A percentile compares a stretch with the other conserved stretches of the same genome.
These are phyloP conservation scores for Pelagomonas calceolata DNA, from an alignment of 108 stramenopile genomes.

Conservation along the genomic window DNA sequence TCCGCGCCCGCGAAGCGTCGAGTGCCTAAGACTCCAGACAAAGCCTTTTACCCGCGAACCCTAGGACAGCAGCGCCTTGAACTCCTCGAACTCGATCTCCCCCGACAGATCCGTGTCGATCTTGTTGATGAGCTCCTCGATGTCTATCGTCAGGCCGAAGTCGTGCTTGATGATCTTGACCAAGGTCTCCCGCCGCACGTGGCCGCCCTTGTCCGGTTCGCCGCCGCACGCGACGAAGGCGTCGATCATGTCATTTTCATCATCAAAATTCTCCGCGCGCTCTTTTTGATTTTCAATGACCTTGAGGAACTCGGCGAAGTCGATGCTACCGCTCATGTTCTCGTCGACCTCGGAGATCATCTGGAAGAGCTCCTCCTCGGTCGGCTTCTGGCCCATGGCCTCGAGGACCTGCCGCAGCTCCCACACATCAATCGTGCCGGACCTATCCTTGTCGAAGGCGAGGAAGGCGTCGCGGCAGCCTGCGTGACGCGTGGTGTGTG, in stretches of 20 bases:
- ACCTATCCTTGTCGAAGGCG: conserved; percentile 70
- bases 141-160: conserved; percentile 70
- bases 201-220: conserved; percentile 44
- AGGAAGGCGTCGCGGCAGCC: conserved; percentile 72
- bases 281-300: conserved; percentile 82
- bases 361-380: conserved; percentile 81
- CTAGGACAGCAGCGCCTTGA: conserved; percentile 53
- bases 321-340: conserved; percentile 73
- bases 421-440: conserved; percentile 71
- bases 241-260: conserved; percentile 77
- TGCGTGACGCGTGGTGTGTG: conserved; percentile 42
- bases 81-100: conserved; percentile 73
- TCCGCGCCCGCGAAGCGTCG: too few relatives aligned
- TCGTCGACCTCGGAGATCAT: conserved; percentile 65
- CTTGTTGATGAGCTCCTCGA: conserved; percentile 63
- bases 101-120: conserved; percentile 65
- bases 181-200: conserved; percentile 49
- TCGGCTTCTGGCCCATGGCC: conserved; percentile 80
- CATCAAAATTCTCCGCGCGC: conserved; percentile 55
- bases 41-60: too few relatives aligned
- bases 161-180: conserved; percentile 71
- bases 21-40: too few relatives aligned
- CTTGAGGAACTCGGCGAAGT: conserved; percentile 78
- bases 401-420: conserved; percentile 68
- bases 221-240: conserved; percentile 83